Evolutionary conservation across 306 rosid species (phyloP).

Genomic region (Vigna mungo): DNA sequence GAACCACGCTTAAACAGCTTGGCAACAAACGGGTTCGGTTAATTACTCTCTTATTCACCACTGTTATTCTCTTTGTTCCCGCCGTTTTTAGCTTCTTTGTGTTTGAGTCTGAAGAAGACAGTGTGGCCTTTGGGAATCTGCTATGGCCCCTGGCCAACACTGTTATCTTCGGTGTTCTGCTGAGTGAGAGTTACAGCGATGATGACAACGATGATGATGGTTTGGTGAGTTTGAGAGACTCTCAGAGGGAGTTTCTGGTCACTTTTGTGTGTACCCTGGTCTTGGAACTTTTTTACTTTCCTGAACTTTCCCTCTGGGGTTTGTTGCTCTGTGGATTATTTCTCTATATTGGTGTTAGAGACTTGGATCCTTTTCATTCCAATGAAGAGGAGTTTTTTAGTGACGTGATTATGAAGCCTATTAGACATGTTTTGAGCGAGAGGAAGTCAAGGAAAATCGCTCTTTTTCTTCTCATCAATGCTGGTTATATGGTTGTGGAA

Average conservation of each 20-base stretch:
- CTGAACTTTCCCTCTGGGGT: constrained; percentile 92
- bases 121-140: constrained; percentile 57
- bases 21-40: constrained; percentile 68
- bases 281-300: constrained; percentile 79
- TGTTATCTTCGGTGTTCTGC: constrained; percentile 81
- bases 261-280: constrained; percentile 75
- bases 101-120: constrained; percentile 56
- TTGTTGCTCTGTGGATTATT: constrained; percentile 77
- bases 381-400: constrained; percentile 52
- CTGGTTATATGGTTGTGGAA: constrained; percentile 92
- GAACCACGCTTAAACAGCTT: constrained; percentile 59
- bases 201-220: constrained; percentile 46
- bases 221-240: constrained; percentile 61
- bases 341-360: constrained; percentile 78
- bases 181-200: constrained; percentile 60
- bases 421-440: constrained; percentile 83
- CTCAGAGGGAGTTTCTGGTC: constrained; percentile 69
- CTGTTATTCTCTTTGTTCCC: constrained; percentile 80
- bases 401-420: constrained; percentile 71
- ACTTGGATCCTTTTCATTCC: constrained; percentile 64
- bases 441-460: constrained; percentile 93
- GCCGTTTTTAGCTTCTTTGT: constrained; percentile 66
- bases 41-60: constrained; percentile 73
- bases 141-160: constrained; percentile 87
- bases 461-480: constrained; percentile 81